Base-by-base conservation (phyloP, 1,284 basidiomycete genomes). In the Hypsizygus ulmarius region DNA sequence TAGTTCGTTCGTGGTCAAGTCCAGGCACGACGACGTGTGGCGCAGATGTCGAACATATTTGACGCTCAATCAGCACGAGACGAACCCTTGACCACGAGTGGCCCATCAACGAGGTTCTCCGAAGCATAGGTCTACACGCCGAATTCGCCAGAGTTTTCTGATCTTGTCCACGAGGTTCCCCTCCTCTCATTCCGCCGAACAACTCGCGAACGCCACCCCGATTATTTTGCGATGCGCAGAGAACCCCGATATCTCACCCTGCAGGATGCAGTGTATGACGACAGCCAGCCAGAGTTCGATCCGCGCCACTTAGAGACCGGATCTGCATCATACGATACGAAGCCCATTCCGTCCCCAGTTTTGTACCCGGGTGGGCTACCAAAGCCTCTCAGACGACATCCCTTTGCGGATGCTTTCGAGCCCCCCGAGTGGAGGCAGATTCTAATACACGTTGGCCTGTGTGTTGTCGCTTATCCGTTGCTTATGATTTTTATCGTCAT, bases 391-490 rank as follows among this genome's bases (percentile, higher is more conserved):
- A 49, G 47, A 34, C 49, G 56, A 34, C 62, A 67, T 43, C 65
- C 64, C 5, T 63, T 67, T 44, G 55, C 59, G 2, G 39, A 45
- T n/a, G 40, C 47, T 12, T 69, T 63, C 35, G 68, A 71, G 47
- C 45, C 59, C 1, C 70, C 70, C 0, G 51, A 64, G 40, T 70
- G 65, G 65, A 53, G 37, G 15, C 29, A 45, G 5, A 54, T 70
- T 1, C 32, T 58, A 9, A 15, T 66, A 9, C 70, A 70, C 45
- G 36, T 62, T 9, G 46, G 50, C 3, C 29, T 69, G 14, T 71
- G 68, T 47, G 39, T 59, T 2, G 44, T 64, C 1, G 53, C 64
- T 2, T 71, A 70, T 40, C 69, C 69, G 2, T 48, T 63, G n/a
- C 50, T 71, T 25, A 41, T 69, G 35, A 39, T 62, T 2, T 63